These are phyloP conservation scores for Catharanthus roseus DNA, from an alignment of 257 asterid genomes.

Conservation along the genomic window DNA sequence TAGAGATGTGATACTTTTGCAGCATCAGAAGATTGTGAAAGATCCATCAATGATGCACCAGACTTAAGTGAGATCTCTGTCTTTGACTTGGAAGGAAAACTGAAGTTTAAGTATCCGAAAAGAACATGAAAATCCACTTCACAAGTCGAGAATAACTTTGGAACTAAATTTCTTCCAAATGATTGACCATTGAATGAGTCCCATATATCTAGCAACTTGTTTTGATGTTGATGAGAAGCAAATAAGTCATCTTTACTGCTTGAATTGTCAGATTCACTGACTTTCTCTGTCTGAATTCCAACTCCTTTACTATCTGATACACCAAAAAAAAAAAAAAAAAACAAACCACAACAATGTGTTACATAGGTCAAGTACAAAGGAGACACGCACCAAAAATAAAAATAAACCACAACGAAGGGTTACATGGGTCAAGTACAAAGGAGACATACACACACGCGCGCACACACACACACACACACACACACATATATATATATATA, in stretches of 20 bases:
- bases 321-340: slow-evolving; percentile 23
- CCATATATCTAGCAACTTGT: slow-evolving; percentile 67
- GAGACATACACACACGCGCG: too few relatives aligned
- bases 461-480: too few relatives aligned
- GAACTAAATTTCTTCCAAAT: slow-evolving; percentile 47
- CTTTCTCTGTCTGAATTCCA: slow-evolving; percentile 52
- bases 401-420: too few relatives aligned
- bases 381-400: neutral
- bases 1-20: slow-evolving; percentile 58
- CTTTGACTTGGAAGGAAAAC: slow-evolving; percentile 20
- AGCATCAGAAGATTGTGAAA: slow-evolving; percentile 31
- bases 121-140: slow-evolving; percentile 61
- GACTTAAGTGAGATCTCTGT: slow-evolving; percentile 21
- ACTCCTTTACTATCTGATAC: slow-evolving; percentile 43
- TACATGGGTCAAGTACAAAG: too few relatives aligned
- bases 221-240: slow-evolving; percentile 25
- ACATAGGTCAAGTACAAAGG: slow-evolving; percentile 11
- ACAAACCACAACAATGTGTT: slow-evolving; percentile 13
- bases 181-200: slow-evolving; percentile 40
- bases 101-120: slow-evolving; percentile 48
- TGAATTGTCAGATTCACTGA: slow-evolving; percentile 31
- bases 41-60: slow-evolving; percentile 24
- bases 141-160: slow-evolving; percentile 50
- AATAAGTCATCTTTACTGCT: slow-evolving; percentile 15
- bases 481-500: too few relatives aligned